Evolutionary conservation across 345 rosid species (phyloP), one percentile per base, ranked within the genome.

Genomic region (Raphanus raphanistrum): DNA sequence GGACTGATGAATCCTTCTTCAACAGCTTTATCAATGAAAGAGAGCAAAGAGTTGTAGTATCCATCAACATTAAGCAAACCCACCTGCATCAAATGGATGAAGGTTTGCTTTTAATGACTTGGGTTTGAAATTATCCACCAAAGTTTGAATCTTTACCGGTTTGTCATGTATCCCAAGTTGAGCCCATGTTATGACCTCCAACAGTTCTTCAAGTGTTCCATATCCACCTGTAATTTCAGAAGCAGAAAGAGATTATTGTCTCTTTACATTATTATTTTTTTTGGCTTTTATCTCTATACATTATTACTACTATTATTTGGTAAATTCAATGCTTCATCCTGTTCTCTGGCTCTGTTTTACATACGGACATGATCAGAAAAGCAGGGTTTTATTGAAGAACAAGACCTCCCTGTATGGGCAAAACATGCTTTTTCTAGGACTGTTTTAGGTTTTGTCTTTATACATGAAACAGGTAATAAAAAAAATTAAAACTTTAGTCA

Each of bases 61-160:
- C 97, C 98, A 85, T 94, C 98, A 71, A 94, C 97, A 81, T 94
- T 94, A 71, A 94, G 83, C 94, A 94, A 78, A 64, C 98, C 97
- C 80, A 94, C 97, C 98, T 94, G 78, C 76, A 75, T 27, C 59
- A 65, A 7, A 52, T 76, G 43, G 31, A 21, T 68, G 27, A 8
- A 27, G 29, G 26, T 52, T 61, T 52, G 60, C 25, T 25, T 70
- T 29, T 31, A 17, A 4, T 73, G 55, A 41, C 1, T 55, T 72
- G 17, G 12, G 25, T 69, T 61, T 38, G 0, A 26, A 41, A 21
- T 45, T 65, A 38, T 38, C 48, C n/a, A 65, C 17, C n/a, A 65
- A 71, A 79, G 36, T 2, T n/a, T 69, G 32, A 28, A 57, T 76
- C 62, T 67, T 57, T 81, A 87, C 88, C 9, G 89, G 87, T 65